Base-by-base conservation (phyloP, 2,329 filamentous ascomycete species). In the Fusarium sp. region DNA sequence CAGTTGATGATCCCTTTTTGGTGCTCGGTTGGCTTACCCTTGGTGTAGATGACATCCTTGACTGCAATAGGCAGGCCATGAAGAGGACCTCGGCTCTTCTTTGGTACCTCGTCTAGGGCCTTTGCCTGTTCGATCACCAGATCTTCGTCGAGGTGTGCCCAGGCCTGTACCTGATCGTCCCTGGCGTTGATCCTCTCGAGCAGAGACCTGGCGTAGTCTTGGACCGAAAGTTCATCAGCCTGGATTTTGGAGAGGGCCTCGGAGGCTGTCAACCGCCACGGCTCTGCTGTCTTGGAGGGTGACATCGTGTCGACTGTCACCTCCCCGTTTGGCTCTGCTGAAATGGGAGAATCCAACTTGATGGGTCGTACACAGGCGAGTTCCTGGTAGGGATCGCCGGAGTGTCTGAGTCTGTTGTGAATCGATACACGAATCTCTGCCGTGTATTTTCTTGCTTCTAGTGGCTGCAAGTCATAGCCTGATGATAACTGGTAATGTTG, bases 21-120 rank as follows among this genome's bases (percentile, higher is more conserved):
- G 45, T 50, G 9, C 45, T 29, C 24, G 45, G 45, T n/a, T 20
- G 22, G 39, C 50, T 56, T 52, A 86, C 87, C 86, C 77, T 88
- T 88, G 0, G 87, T 91, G 76, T 85, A 86, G 71, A 91, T 89
- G 20, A 92, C 85, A 82, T 92, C 90, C 76, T 92, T 92, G 2
- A 92, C 84, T 0, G 84, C 90, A 16, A 92, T 81, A 0, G 88
- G 85, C 5, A 92, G 80, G 1, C 90, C 90, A 76, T 91, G 89
- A 0, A 92, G 81, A 0, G 87, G 88, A 0, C 90, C 89, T 64
- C 90, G 83, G 50, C 87, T 76, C 6, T 84, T 82, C 1, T 69
- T 64, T 0, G 88, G 86, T 1, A 91, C 72, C 33, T 81, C 70
- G 72, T 92, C 90, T 2, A 92, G 84, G 24, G 79, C 77, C 43